Evolutionary conservation across 192 early-diverging fungal species (phyloP), one percentile per base, ranked within the genome.

Genomic region (Rhizoclosmatium globosum): DNA sequence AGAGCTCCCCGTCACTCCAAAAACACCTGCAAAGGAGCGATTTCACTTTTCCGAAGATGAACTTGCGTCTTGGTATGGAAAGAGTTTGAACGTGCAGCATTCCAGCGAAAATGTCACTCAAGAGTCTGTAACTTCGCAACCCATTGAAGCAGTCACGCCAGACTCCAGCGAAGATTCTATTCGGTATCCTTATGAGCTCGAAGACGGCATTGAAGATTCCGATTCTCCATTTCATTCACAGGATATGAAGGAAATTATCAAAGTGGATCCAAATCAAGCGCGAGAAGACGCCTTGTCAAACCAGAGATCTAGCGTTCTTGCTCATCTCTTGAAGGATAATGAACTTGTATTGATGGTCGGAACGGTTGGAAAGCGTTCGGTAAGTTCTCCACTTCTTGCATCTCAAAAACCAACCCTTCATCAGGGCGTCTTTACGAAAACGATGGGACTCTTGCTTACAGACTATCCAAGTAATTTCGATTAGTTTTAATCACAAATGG

Each of bases 301-400:
- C 59, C 80, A 84, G 53, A 59, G 78, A 68, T 74, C 46, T 74
- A 61, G 74, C 41, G 78, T 64, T 50, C 74, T 89, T 76, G 60
- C 79, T 46, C 58, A 65, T 15, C 86, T 90, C 46, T 62, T 92
- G 47, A 56, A 82, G 41, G 80, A 81, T 13, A 74, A 84, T 9
- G 93, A 94, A 79, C 71, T 92, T 3, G 86, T 94, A 39, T 58
- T 94, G 58, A 85, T 87, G 50, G 83, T 85, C 15, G 89, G 91
- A 6, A 85, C 80, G 19, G 89, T 94, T 1, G 69, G 80, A 47
- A 89, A 89, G 74, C 84, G 91, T 3, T 31, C 31, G 31, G 31
- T 31, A 31, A 31, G 31, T 31, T 31, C 31, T 31, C 0, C 31
- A 31, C 31, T 31, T 31, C 31, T 31, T 0, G 0, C 31, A 31